Evolutionary conservation across 2,329 filamentous ascomycete genomes (phyloP).

Genomic region (Aspergillus oerlinghausenensis): DNA sequence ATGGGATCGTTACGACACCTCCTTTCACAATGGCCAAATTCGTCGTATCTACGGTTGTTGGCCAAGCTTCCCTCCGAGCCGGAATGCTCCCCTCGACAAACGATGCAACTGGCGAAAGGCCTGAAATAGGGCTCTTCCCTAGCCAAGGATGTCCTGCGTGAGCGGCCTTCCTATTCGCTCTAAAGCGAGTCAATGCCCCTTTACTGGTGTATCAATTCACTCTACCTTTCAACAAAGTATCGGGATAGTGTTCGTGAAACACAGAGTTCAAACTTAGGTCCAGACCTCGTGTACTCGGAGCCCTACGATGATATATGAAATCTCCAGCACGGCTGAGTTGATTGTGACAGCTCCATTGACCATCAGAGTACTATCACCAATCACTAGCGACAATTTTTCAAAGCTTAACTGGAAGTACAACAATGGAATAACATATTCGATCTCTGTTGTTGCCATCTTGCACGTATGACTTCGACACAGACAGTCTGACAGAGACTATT

Average conservation of each 20-base stretch:
- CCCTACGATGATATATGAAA: too few species aligned
- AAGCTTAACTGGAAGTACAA: neutral
- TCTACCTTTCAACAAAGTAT: too few species aligned
- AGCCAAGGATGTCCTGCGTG: slow-evolving; percentile 93
- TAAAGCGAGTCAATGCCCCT: slow-evolving; percentile 69
- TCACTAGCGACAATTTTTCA: neutral
- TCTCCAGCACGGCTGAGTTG: too few species aligned
- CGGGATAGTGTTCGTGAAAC: too few species aligned
- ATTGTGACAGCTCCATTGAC: too few species aligned
- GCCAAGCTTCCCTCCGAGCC: too few species aligned
- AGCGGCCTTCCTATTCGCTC: slow-evolving; percentile 69
- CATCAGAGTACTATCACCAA: too few species aligned
- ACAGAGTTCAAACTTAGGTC: too few species aligned
- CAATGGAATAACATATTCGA: neutral
- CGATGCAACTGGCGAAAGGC: slow-evolving; percentile 69
- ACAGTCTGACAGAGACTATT: too few species aligned
- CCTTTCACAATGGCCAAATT: slow-evolving; percentile 77
- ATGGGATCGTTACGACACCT: slow-evolving; percentile 62
- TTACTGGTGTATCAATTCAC: slow-evolving; percentile 46
- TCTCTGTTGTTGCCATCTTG: too few species aligned
- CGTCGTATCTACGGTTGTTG: too few species aligned
- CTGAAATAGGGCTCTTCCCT: slow-evolving; percentile 77
- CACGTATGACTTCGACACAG: neutral
- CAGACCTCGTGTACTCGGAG: too few species aligned
- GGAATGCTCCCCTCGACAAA: slow-evolving; percentile 50